A percentile compares a stretch with the other conserved stretches of the same genome.
Evolutionary conservation across 371 early-diverging fungal genomes (phyloP).

Genomic region (Mucor racemosus): DNA sequence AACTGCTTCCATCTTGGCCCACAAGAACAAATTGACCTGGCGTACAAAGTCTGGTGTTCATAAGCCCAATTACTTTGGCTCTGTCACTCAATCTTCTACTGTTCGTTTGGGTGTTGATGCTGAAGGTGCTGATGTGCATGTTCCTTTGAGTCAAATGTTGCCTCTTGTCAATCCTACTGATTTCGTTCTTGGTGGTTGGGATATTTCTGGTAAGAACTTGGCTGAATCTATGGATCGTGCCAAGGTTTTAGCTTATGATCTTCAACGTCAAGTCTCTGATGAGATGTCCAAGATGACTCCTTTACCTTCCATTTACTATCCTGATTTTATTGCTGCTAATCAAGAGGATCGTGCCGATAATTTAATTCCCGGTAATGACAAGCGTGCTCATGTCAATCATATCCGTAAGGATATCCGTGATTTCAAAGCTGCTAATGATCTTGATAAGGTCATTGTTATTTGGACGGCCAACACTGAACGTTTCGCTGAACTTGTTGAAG

Average conservation of each 20-base stretch:
- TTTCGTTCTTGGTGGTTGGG: constrained; percentile 97
- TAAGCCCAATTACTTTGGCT: constrained; percentile 94
- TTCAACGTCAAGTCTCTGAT: constrained; percentile 89
- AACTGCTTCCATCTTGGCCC: constrained; percentile 94
- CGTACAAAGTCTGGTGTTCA: constrained; percentile 92
- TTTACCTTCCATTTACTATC: constrained; percentile 95
- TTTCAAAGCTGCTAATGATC: constrained; percentile 84
- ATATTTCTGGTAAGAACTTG: constrained; percentile 85
- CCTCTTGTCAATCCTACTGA: constrained; percentile 97
- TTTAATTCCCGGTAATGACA: constrained; percentile 77
- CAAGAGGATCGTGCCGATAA: constrained; percentile 96
- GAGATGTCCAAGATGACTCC: constrained; percentile 83
- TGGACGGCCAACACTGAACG: constrained; percentile 99
- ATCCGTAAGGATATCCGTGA: constrained; percentile 93
- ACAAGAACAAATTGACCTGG: constrained; percentile 87
- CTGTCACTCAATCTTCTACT: constrained; percentile 94
- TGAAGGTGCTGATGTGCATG: constrained; percentile 83
- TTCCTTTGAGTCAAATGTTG: constrained; percentile 89
- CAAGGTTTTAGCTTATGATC: constrained; percentile 91
- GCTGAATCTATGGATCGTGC: constrained; percentile 94
- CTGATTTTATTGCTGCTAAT: constrained; percentile 96
- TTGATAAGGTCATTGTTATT: constrained; percentile 94
- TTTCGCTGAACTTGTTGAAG: constrained; percentile 76
- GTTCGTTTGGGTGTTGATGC: constrained; percentile 88
- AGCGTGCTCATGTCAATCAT: constrained; percentile 87